phyloP scores from a whole-genome alignment of 257 asterid genomes.

The Echites panduratus region DNA sequence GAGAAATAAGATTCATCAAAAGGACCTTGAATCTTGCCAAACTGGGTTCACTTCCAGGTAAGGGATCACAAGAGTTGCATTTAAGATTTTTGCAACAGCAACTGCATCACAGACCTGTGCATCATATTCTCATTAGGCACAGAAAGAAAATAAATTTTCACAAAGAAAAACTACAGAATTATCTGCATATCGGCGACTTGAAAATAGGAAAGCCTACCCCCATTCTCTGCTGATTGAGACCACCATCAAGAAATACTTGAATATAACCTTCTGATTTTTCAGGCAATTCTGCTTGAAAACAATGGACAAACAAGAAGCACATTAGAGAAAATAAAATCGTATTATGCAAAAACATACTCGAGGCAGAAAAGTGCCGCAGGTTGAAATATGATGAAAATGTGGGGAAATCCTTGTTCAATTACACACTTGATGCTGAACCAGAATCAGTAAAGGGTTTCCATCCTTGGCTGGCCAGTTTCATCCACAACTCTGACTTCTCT shows the following conservation, averaged over 20 bases:
- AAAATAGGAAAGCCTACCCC: conserved; percentile 45
- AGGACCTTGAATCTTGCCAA: conserved; percentile 96
- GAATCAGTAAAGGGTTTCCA: conserved; percentile 46
- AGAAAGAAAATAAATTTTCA: neutral
- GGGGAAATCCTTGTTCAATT: neutral
- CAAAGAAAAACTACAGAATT: neutral
- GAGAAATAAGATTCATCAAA: conserved; percentile 13
- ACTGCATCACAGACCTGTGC: conserved; percentile 94
- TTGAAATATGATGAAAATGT: neutral
- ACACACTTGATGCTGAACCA: conserved; percentile 42
- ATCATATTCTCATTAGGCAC: conserved; percentile 6
- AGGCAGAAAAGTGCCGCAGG: neutral
- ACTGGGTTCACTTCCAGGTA: conserved; percentile 91
- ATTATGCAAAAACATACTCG: neutral
- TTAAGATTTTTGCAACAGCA: conserved; percentile 89
- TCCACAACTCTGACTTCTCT: conserved; percentile 62
- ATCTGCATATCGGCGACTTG: neutral
- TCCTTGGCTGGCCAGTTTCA: conserved; percentile 59
- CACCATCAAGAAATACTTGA: conserved; percentile 96
- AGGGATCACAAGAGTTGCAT: conserved; percentile 96
- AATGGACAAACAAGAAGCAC: neutral
- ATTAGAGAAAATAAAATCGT: conserved; percentile 1
- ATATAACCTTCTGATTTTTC: conserved; percentile 73
- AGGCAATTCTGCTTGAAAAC: conserved; percentile 45
- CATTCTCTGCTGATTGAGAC: conserved; percentile 95